Evolutionary conservation across 2,329 filamentous ascomycete genomes (phyloP).

Genomic region (Periconia digitata): DNA sequence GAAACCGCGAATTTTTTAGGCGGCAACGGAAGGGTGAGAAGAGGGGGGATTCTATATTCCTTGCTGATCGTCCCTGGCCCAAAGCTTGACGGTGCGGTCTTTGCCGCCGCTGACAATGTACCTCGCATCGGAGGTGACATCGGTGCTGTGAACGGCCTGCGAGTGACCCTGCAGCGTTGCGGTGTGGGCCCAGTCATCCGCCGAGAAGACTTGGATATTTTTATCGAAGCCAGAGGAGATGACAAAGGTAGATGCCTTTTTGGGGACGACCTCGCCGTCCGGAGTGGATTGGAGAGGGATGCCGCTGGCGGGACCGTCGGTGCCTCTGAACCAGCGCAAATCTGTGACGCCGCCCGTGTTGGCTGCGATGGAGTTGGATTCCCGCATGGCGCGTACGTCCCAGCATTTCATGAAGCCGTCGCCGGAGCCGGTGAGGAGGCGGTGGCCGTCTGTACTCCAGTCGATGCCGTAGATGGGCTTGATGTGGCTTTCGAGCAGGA

Average conservation of each 20-base stretch:
- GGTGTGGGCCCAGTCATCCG: conserved; percentile 90
- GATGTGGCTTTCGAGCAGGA: conserved; percentile 92
- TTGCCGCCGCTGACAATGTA: conserved; percentile 96
- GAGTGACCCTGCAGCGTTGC: conserved; percentile 89
- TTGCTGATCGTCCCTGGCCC: conserved; percentile 70
- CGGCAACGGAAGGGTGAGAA: too few species aligned
- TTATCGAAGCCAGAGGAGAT: conserved; percentile 90
- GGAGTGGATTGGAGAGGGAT: conserved; percentile 62
- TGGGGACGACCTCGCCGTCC: conserved; percentile 66
- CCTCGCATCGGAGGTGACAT: conserved; percentile 79
- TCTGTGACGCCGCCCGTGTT: conserved; percentile 92
- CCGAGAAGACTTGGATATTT: conserved; percentile 92
- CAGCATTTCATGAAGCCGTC: conserved; percentile 98
- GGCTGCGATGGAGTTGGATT: conserved; percentile 82
- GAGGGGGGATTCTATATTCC: conserved; percentile 24
- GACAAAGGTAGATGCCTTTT: conserved; percentile 89
- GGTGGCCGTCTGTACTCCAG: conserved; percentile 88
- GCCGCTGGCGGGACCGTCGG: conserved; percentile 70
- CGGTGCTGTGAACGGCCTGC: conserved; percentile 86
- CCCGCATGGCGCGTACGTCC: conserved; percentile 88
- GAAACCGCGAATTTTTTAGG: too few species aligned
- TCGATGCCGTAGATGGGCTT: conserved; percentile 91
- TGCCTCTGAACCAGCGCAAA: conserved; percentile 88
- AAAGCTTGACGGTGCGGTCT: conserved; percentile 93
- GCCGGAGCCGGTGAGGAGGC: conserved; percentile 88